Percentiles rank a stretch among this genome's conserved stretches.
Evolutionary conservation across 2,329 filamentous ascomycete genomes (phyloP).

Genomic region (Penicillium vulpinum): DNA sequence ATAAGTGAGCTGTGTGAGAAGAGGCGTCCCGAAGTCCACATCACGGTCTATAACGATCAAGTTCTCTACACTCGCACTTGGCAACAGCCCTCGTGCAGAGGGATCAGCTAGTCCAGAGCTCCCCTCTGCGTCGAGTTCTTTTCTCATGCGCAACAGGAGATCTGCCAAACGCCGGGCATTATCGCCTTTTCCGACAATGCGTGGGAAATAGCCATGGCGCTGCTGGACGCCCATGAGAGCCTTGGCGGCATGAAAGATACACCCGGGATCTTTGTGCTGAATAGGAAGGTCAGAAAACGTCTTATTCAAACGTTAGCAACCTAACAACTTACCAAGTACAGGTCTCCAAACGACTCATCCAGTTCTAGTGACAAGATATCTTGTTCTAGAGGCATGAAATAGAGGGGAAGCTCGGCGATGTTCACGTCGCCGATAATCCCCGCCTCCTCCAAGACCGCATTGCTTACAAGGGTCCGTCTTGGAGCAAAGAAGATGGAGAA

Average conservation of each 20-base stretch:
- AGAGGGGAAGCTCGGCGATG: slow-evolving; percentile 80
- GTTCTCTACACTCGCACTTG: slow-evolving; percentile 84
- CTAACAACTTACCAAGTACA: slow-evolving; percentile 66
- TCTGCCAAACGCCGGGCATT: slow-evolving; percentile 88
- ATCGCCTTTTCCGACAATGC: slow-evolving; percentile 93
- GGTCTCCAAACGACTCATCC: slow-evolving; percentile 79
- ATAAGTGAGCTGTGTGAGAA: slow-evolving; percentile 94
- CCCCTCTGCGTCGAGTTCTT: slow-evolving; percentile 82
- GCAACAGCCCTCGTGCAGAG: slow-evolving; percentile 67
- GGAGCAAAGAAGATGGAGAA: slow-evolving; percentile 97
- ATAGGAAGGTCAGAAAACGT: background rate
- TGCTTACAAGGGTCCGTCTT: slow-evolving; percentile 84
- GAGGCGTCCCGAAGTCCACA: slow-evolving; percentile 85
- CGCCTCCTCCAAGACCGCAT: slow-evolving; percentile 87
- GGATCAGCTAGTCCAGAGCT: slow-evolving; percentile 58
- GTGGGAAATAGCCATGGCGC: slow-evolving; percentile 87
- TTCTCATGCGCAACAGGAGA: slow-evolving; percentile 84
- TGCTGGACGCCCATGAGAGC: slow-evolving; percentile 94
- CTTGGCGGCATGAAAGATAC: slow-evolving; percentile 83
- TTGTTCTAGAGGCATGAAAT: slow-evolving; percentile 87
- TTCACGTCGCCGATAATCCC: slow-evolving; percentile 91
- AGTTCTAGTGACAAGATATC: slow-evolving; percentile 90
- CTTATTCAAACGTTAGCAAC: background rate
- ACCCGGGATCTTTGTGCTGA: slow-evolving; percentile 80
- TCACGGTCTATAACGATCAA: slow-evolving; percentile 94